These are phyloP conservation scores for Liriodendron chinense DNA, from an alignment of 164 flowering plant genomes.

Conservation along the genomic window DNA sequence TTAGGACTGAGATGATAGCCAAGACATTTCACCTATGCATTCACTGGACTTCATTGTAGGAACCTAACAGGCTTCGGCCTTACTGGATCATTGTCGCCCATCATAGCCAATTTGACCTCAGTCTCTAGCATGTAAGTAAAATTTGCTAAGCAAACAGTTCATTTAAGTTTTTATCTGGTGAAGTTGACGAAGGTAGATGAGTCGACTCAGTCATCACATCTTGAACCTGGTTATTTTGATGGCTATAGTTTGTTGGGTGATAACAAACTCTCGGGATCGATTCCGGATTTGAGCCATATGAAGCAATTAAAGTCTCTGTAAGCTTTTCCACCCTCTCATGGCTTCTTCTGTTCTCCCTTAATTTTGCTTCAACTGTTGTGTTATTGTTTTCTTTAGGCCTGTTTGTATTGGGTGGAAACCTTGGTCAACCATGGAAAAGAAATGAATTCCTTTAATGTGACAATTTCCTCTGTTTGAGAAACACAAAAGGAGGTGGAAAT, in stretches of 20 bases:
- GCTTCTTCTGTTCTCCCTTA: too few species aligned
- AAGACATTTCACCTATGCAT: neutral
- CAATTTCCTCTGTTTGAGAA: too few species aligned
- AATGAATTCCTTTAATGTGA: too few species aligned
- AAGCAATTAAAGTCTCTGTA: conserved; percentile 52
- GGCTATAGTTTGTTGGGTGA: conserved; percentile 53
- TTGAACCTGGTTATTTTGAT: neutral
- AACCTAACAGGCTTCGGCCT: conserved; percentile 54
- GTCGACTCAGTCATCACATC: neutral
- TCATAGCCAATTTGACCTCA: conserved; percentile 55
- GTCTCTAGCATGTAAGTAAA: conserved; percentile 61
- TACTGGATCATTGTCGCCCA: conserved; percentile 52
- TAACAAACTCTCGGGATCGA: conserved; percentile 56
- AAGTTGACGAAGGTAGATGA: too few species aligned
- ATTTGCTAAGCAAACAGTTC: neutral
- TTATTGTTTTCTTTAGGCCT: neutral
- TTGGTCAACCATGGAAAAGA: too few species aligned
- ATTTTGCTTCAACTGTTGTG: neutral
- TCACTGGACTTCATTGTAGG: conserved; percentile 28
- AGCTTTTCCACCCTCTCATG: conserved; percentile 15
- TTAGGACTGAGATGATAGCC: too few species aligned
- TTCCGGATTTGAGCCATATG: conserved; percentile 57
- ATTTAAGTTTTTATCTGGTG: too few species aligned
- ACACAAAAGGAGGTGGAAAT: too few species aligned
- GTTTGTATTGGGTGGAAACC: too few species aligned